Base-by-base conservation (phyloP, 371 early-diverging fungal species). In the Lichtheimia ornata region DNA sequence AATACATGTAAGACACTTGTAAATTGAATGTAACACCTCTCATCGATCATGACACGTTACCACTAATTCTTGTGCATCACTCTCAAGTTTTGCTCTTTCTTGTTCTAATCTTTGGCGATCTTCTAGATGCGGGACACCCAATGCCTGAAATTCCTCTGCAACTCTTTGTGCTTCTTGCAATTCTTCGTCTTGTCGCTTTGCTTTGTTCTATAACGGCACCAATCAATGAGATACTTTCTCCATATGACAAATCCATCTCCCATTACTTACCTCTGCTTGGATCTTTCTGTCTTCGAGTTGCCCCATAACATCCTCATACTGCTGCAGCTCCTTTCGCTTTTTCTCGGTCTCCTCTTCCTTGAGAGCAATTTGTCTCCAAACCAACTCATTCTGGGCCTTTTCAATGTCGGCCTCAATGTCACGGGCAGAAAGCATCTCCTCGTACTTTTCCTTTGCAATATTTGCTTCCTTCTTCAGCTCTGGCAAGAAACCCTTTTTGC, bases 351-450 rank as follows among this genome's bases (percentile, higher is more conserved):
- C 63, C 15, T 52, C 49, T 51, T 63, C 91, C 58, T 83, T 84
- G 28, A 18, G 15, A 54, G 74, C 72, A 20, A 91, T 84, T 53
- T 87, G 83, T 13, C 91, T 82, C 95, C 95, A 94, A 0, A 89
- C 91, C 61, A 89, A 64, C 71, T 92, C 84, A 40, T 89, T 82
- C 63, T 88, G 86, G 28, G 90, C 64, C 0, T 61, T 65, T 4
- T 86, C 82, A 28, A 94, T 74, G 28, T 73, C 64, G 25, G 79
- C 56, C 28, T 91, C 88, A 9, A 92, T 65, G 30, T 88, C 77
- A 40, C 86, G 80, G 0, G 88, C 88, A 42, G 82, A 78, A 43
- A 86, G 72, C 71, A 91, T 80, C 51, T 91, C 86, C 58, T 88
- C 74, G 53, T 83, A 84, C 15, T 78, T 74, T 30, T 64, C 67